Evolutionary conservation across 306 rosid genomes (phyloP).

Genomic region (Rosa persica): DNA sequence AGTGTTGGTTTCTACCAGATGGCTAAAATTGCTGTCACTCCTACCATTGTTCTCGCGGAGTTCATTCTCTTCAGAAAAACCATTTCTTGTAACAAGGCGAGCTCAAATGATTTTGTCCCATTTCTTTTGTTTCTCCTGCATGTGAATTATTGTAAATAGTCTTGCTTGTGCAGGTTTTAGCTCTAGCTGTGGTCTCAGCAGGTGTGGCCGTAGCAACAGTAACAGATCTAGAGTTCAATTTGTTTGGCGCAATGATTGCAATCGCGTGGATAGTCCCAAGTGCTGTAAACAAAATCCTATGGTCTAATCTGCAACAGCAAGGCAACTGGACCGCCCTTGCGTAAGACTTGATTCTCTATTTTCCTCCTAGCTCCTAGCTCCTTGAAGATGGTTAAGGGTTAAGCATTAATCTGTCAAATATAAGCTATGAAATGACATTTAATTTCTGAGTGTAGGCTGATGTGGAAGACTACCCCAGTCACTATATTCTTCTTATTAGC

Average conservation of each 20-base stretch:
- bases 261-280: constrained; percentile 83
- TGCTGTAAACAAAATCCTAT: constrained; percentile 78
- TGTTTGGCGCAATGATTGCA: constrained; percentile 71
- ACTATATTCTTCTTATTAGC: constrained; percentile 79
- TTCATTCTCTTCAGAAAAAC: constrained; percentile 67
- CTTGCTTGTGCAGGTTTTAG: constrained; percentile 59
- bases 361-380: background rate
- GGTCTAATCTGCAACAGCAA: constrained; percentile 86
- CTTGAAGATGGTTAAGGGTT: background rate
- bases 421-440: background rate
- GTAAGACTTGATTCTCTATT: constrained; percentile 40
- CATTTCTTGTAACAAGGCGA: constrained; percentile 64
- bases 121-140: background rate
- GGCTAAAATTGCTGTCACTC: constrained; percentile 98
- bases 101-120: background rate
- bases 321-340: constrained; percentile 93
- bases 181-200: constrained; percentile 61
- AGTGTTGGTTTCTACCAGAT: constrained; percentile 97
- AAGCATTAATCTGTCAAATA: background rate
- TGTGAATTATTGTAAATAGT: background rate
- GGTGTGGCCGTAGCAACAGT: constrained; percentile 94
- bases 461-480: constrained; percentile 90
- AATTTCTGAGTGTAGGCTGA: constrained; percentile 56
- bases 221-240: constrained; percentile 84
- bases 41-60: constrained; percentile 86